Conservation (phyloP, 176 grass and related monocot species). For the Eragrostis curvula region DNA sequence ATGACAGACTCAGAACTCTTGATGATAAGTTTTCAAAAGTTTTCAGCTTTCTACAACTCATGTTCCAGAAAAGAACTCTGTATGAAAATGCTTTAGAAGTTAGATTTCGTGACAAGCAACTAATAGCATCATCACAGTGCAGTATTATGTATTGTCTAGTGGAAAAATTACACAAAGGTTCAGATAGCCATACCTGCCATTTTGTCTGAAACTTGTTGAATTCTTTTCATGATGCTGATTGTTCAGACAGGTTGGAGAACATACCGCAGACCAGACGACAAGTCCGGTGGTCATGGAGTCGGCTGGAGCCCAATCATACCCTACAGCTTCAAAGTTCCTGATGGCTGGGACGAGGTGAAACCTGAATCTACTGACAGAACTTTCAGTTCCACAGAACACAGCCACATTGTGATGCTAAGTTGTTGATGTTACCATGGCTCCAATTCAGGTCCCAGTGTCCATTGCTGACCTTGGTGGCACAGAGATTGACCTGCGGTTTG, state of each 20-base stretch:
- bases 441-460: conserved; percentile 76
- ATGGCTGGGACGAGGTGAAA: conserved; percentile 83
- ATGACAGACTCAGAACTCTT: background rate
- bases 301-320: conserved; percentile 98
- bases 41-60: background rate
- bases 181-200: background rate
- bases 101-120: background rate
- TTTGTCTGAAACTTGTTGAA: conserved; percentile 6
- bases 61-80: background rate
- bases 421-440: background rate
- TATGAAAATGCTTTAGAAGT: background rate
- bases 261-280: conserved; percentile 88
- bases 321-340: conserved; percentile 85
- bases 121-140: background rate
- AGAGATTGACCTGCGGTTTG: conserved; percentile 91
- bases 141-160: background rate
- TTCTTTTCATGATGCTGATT: conserved; percentile 49
- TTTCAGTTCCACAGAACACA: background rate
- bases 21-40: background rate
- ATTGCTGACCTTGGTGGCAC: conserved; percentile 99
- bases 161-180: background rate
- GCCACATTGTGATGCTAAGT: background rate
- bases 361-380: conserved; percentile 4
- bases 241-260: conserved; percentile 95
- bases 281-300: conserved; percentile 91